phyloP scores from a whole-genome alignment of 139 green algal genomes.

The Asterochloris sp. region DNA sequence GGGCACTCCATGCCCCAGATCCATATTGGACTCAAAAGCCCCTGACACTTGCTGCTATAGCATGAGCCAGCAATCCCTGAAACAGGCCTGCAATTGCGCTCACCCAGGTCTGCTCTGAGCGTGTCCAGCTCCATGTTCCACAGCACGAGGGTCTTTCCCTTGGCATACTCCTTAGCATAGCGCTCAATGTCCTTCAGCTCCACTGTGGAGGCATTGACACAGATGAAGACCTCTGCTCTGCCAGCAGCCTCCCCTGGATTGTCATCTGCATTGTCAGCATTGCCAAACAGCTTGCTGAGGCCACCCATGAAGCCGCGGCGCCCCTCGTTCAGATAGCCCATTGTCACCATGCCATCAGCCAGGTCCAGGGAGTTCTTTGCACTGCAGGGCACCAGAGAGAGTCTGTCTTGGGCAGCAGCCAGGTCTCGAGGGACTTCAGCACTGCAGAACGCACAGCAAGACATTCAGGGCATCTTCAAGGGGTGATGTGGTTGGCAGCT shows the following conservation, averaged over 20 bases:
- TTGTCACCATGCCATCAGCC: constrained; percentile 43
- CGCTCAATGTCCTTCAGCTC: constrained; percentile 69
- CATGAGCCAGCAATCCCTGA: background rate
- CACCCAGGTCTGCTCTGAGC: constrained; percentile 80
- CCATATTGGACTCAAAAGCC: too few species aligned
- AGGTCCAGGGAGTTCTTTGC: constrained; percentile 63
- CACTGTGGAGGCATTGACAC: constrained; percentile 80
- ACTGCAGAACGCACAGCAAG: too few species aligned
- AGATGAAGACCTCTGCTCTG: constrained; percentile 80
- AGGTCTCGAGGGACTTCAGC: too few species aligned
- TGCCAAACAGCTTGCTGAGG: constrained; percentile 31
- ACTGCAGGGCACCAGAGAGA: constrained; percentile 22
- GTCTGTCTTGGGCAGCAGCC: too few species aligned
- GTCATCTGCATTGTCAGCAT: background rate
- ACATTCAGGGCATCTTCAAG: too few species aligned
- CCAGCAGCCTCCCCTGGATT: constrained; percentile 29
- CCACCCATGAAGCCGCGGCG: constrained; percentile 37
- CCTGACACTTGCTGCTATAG: too few species aligned
- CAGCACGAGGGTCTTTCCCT: constrained; percentile 56
- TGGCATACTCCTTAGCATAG: constrained; percentile 56
- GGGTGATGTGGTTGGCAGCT: too few species aligned
- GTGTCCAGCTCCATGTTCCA: constrained; percentile 98
- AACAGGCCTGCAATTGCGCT: background rate
- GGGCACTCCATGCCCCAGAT: too few species aligned
- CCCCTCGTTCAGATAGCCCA: constrained; percentile 74